Base-by-base conservation (phyloP, 1,284 basidiomycete species). In the Pascua guehoae region DNA sequence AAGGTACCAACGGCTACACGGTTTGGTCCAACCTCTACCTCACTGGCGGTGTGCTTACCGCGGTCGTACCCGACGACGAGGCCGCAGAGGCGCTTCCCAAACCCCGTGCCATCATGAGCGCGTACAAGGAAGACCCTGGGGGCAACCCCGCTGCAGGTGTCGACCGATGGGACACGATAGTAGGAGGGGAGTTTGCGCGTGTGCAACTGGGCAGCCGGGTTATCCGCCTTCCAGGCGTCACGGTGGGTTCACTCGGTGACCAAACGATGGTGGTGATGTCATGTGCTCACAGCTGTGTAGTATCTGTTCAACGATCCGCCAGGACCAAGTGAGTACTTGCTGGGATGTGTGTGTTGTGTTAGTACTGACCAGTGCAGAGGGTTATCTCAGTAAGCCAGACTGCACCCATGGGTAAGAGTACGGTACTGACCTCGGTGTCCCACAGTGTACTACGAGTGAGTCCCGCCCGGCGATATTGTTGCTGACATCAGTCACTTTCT, bases 291-390 rank as follows among this genome's bases (percentile, higher is more conserved):
- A 32, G 4, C 24, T 32, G 24, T 3, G 16, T 37, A 72, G 69
- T 70, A 71, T 55, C 63, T 74, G 49, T 74, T 74, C 61, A 71
- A 71, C 56, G 72, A 74, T 53, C 63, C 58, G 16, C 66, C 69
- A 24, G 72, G 72, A n/a, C 51, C 49, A n/a, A 63, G 65, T 66
- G 49, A 53, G 63, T 60, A 32, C 44, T 41, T 41, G n/a, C 16
- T 12, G 42, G 51, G 47, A 9, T 24, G 7, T 9, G 8, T 32
- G 24, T 7, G 41, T 16, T 14, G 14, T 43, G 9, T 5, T 43
- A 32, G 24, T 14, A 38, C 45, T 47, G 40, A 47, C 39, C 8
- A 9, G 12, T 9, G 24, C 49, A 65, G 62, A 47, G 39, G 64
- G 65, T 1, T 69, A 60, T 49, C 49, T 69, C 12, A 57, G 67